Base-by-base conservation (phyloP, 2,329 filamentous ascomycete genomes). In the Aspergillus pseudotamarii region DNA sequence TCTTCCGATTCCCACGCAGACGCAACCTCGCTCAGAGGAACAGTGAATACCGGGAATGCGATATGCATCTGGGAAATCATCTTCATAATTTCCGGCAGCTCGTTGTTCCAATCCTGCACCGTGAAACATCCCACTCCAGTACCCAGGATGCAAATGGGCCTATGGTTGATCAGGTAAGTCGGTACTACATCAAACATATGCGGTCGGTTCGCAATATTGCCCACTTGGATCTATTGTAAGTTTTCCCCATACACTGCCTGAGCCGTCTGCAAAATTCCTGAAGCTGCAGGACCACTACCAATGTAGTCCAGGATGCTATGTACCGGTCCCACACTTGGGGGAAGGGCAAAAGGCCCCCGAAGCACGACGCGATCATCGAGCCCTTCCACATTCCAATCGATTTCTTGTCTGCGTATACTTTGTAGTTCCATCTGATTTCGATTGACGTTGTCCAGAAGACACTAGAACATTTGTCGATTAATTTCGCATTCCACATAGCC, bases 301-400 rank as follows among this genome's bases (percentile, higher is more conserved):
- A 61, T 46, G 30, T 58, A 61, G 26, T 61, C 60, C 4, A 61
- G 46, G 1, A 61, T 19, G 21, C 58, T 54, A 34, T 61, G 60
- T 1, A 61, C 34, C 2, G 55, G 60, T 2, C 60, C 55, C 1
- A 58, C n/a, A 8, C 55, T 32, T 1, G 16, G 9, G 16, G 60
- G 60, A 12, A 61, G 8, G 9, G 36, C 28, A 28, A 58, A 43
- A 0, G 36, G 36, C 16, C 43, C 46, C 21, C 36, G 60, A 5
- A 61, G 34, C 6, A 51, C 3, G 11, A 61, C 55, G 1, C 54
- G 59, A 10, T 51, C 54, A 32, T 61, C 59, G 10, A 61, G 54
- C 3, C 54, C 59, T 1, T 53, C 59, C 4, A 61, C 59, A 36
- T 16, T 0, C 1, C 5, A 6, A 16, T 2, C 12, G 12, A 16